These are phyloP conservation scores for Aechmea fasciata DNA, from an alignment of 176 grass and related monocot species.

Conservation along the genomic window DNA sequence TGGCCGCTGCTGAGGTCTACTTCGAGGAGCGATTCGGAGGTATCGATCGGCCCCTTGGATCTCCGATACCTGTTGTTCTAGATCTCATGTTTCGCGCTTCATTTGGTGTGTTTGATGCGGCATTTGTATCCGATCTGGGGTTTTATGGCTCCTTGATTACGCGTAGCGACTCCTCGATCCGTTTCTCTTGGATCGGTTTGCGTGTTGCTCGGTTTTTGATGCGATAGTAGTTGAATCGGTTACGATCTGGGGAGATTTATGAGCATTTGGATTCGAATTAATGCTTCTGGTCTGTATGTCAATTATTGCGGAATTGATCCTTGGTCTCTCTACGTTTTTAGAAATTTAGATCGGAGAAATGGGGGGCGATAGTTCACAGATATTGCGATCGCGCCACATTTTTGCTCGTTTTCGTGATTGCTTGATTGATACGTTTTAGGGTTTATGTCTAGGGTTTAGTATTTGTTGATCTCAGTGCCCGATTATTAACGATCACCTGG, in stretches of 20 bases:
- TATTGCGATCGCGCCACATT: no score
- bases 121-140: slow-evolving; percentile 1
- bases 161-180: background rate
- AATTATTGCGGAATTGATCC: background rate
- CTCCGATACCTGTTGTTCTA: background rate
- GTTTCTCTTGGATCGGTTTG: background rate
- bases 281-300: background rate
- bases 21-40: slow-evolving; percentile 84
- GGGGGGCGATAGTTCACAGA: no score
- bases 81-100: background rate
- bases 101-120: background rate
- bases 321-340: background rate
- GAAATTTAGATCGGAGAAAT: no score
- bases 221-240: background rate
- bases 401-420: background rate
- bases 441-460: slow-evolving; percentile 4
- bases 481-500: background rate
- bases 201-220: background rate
- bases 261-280: background rate
- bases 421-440: background rate
- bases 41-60: slow-evolving; percentile 13
- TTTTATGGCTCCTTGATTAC: background rate
- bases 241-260: background rate
- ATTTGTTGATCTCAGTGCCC: background rate
- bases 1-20: slow-evolving; percentile 49